These are phyloP conservation scores for Vigna angularis DNA, from an alignment of 306 rosid genomes.

Conservation along the genomic window DNA sequence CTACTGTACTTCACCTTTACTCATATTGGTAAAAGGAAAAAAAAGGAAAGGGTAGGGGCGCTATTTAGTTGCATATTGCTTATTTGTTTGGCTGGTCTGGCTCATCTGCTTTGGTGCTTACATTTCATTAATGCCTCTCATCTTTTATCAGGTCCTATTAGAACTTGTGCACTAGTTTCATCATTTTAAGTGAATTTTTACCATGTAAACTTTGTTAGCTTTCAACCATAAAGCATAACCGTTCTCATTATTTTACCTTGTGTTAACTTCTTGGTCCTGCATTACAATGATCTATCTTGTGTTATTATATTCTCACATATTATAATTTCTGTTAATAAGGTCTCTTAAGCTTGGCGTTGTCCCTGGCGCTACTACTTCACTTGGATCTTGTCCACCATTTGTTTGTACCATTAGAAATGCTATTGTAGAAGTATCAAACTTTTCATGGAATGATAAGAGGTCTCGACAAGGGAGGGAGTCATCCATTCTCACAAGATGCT, in stretches of 20 bases:
- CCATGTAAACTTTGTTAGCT: slow-evolving; percentile 19
- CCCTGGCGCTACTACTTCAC: slow-evolving; percentile 65
- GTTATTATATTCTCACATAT: slow-evolving; percentile 30
- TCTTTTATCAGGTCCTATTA: slow-evolving; percentile 4
- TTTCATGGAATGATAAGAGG: slow-evolving; percentile 95
- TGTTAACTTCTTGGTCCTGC: slow-evolving; percentile 33
- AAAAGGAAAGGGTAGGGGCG: neutral
- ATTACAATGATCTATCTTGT: neutral
- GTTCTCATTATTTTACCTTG: slow-evolving; percentile 35
- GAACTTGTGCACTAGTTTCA: slow-evolving; percentile 13
- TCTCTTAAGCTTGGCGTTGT: slow-evolving; percentile 94
- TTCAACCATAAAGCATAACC: slow-evolving; percentile 8
- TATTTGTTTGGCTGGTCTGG: slow-evolving; percentile 33
- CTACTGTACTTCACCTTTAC: slow-evolving; percentile 1
- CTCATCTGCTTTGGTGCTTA: neutral
- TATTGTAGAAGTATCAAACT: slow-evolving; percentile 73
- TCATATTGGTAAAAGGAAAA: neutral
- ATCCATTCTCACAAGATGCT: slow-evolving; percentile 85
- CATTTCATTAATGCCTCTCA: neutral
- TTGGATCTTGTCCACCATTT: slow-evolving; percentile 81
- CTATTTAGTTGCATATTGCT: slow-evolving; percentile 19
- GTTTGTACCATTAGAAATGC: slow-evolving; percentile 69
- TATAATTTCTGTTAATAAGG: slow-evolving; percentile 57
- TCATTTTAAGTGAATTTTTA: slow-evolving; percentile 12
- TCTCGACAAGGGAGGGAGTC: slow-evolving; percentile 98